phyloP scores from a whole-genome alignment of 306 rosid species.

The Alnus rubra region DNA sequence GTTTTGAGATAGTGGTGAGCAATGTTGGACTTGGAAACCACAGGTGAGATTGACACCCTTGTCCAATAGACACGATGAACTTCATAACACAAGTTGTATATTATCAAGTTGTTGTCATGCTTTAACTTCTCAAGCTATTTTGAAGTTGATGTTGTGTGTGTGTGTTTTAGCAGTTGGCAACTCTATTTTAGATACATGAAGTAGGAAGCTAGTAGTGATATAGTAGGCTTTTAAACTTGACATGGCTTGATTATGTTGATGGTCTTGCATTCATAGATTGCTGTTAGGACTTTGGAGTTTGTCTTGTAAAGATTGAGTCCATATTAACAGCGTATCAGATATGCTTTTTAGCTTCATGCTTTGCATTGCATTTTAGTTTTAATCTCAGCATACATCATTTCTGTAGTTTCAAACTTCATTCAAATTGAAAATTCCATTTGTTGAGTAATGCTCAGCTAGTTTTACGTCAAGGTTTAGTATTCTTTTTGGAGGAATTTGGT shows the following conservation, averaged over 20 bases:
- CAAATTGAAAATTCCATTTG: background rate
- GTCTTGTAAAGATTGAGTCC: background rate
- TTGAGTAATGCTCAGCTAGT: conserved; percentile 3
- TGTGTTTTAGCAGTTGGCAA: background rate
- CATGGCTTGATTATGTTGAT: background rate
- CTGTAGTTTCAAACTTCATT: background rate
- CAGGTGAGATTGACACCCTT: conserved; percentile 3
- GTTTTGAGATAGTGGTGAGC: background rate
- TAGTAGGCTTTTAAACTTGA: conserved; percentile 12
- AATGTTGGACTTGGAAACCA: background rate
- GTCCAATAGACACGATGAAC: conserved; percentile 4
- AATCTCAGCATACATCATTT: background rate
- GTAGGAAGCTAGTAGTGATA: background rate
- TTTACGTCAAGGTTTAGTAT: background rate
- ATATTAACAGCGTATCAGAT: background rate
- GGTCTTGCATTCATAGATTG: background rate
- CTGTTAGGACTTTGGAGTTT: conserved; percentile 8
- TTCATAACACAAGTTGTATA: background rate
- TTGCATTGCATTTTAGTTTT: background rate
- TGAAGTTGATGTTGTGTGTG: background rate
- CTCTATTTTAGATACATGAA: background rate
- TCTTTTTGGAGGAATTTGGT: background rate
- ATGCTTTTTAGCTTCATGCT: background rate
- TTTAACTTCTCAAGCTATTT: conserved; percentile 8
- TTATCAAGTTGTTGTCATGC: background rate